Base-by-base conservation (phyloP, 108 stramenopile species). In the Nitzschia sp. region DNA sequence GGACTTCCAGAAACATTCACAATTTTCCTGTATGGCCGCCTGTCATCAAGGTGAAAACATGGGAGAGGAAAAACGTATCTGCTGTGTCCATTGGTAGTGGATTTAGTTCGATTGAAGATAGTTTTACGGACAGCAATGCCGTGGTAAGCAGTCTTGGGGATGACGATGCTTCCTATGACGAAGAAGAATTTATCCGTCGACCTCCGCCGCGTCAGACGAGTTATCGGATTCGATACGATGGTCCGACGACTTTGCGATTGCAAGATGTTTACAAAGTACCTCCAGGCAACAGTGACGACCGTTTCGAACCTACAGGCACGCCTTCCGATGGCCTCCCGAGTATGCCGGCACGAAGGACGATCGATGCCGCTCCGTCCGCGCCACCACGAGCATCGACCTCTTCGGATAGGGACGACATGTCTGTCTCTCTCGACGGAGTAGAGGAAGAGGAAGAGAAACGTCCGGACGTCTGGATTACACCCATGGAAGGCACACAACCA, bases 141-240 rank as follows among this genome's bases (percentile, higher is more conserved):
- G 21, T 65, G 28, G 13, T 51, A 31, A 49, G 64, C 28, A 49
- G 33, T 25, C 47, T 65, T 29, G 64, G 49, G 6, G 64, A 65
- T 30, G 64, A 65, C 1, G 64, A 65, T 17, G 27, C 59, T 31
- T 48, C 46, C n/a, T 30, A 15, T 3, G 58, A 46, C 1, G 68
- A 70, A 21, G 45, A 46, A 0, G 11, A 25, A 6, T 59, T 55
- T 17, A 30, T 54, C 2, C 51, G 33, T 6, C 54, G 26, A 34
- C 33, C 66, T 3, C 68, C 68, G 1, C 53, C 21, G 19, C 56
- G 33, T 11, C 23, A 46, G 25, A 70, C 68, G 1, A 59, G 46
- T 29, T 70, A 70, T 32, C 42, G 68, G 29, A 70, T 70, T 59
- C 56, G 68, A 4, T 70, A 70, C 30, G 68, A 70, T 48, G 68